Evolutionary conservation across 192 early-diverging fungal species (phyloP), one percentile per base, ranked within the genome.

Genomic region (Umbelopsis vinacea): DNA sequence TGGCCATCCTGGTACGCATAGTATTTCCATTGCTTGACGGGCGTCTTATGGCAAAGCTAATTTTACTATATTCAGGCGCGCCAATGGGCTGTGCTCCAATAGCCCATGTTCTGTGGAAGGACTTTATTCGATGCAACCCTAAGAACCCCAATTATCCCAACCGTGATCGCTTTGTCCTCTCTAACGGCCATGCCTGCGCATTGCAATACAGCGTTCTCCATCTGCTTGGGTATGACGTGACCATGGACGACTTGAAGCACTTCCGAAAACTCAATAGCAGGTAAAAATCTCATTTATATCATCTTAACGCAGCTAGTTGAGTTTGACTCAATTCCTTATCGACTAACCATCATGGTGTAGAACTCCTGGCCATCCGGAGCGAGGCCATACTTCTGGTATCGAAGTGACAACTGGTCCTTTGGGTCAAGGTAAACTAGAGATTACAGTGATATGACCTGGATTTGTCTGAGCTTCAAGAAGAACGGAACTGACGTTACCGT

Each of bases 1-100:
- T 63, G 97, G 97, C 5, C 97, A 99, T 75, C 96, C 96, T 37
- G 96, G 86, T 89, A 85, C n/a, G n/a, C 29, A 29, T 29, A 15
- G 21, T 40, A 67, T 26, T 46, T 24, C 29, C 12, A 29, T 38
- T 15, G 14, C 21, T n/a, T 11, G 37, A 43, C 10, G 19, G 46
- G 11, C 26, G 17, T 14, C 3, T 19, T 38, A 72, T 46, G 17
- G 14, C 46, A 35, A 54, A 70, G 46, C 29, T 29, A 21, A 68
- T 12, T 11, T 45, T 37, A 54, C 19, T 54, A n/a, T 66, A 37
- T 15, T 67, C 57, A 88, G 86, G 97, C 50, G 95, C 96, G 22
- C 97, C 97, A 9, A 97, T 99, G 92, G 97, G 97, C 19, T 97
- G 94, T 72, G 97, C 96, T 46, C 96, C 96, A 11, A 90, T 99